phyloP scores from a whole-genome alignment of 2,329 filamentous ascomycete genomes.

The Trichoderma guizhouense region DNA sequence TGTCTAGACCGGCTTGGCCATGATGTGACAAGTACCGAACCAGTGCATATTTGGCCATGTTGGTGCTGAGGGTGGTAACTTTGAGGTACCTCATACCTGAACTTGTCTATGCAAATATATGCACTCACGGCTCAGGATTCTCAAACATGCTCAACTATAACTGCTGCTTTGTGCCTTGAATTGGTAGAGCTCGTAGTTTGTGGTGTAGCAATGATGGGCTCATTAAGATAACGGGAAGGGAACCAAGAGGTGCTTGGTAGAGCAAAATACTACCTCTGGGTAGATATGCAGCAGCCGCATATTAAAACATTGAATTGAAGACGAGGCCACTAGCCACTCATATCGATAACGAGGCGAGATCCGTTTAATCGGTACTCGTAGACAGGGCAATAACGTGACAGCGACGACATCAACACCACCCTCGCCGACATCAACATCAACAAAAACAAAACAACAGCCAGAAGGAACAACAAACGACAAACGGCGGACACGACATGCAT shows the following conservation, averaged over 20 bases:
- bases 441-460: background rate
- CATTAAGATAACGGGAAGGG: background rate
- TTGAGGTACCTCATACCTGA: background rate
- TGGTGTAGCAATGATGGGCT: background rate
- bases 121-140: background rate
- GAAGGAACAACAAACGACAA: background rate
- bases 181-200: background rate
- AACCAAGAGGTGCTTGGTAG: background rate
- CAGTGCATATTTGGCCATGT: background rate
- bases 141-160: background rate
- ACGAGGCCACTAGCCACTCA: background rate
- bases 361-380: background rate
- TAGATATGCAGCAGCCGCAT: background rate
- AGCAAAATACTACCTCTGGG: background rate
- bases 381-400: conserved; percentile 4
- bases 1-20: background rate
- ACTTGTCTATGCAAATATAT: background rate
- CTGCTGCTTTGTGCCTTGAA: background rate
- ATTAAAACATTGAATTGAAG: background rate
- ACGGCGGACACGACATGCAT: background rate
- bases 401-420: background rate
- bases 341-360: conserved; percentile 15
- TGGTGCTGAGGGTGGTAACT: background rate
- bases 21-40: background rate
- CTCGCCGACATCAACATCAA: background rate